Percentiles rank a stretch among this genome's conserved stretches.
phyloP scores from a whole-genome alignment of 331 rosid species.

The Arachis monticola region DNA sequence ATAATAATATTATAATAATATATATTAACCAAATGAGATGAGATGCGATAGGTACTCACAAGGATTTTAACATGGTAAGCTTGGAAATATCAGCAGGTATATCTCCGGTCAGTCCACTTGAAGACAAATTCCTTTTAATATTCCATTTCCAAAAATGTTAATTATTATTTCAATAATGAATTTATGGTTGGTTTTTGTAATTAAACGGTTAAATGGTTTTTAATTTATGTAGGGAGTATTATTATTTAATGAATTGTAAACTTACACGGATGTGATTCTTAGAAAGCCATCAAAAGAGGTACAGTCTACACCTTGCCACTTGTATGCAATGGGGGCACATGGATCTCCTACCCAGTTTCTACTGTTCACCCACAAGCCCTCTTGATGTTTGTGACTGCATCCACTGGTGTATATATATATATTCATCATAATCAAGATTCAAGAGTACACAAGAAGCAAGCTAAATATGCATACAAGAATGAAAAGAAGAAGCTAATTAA shows the following conservation, averaged over 20 bases:
- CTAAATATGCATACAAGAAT: too few relatives aligned
- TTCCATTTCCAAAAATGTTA: constrained; percentile 32
- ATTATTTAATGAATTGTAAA: background rate
- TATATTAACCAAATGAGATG: background rate
- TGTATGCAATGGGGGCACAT: constrained; percentile 47
- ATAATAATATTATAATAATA: too few relatives aligned
- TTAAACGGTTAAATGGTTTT: too few relatives aligned
- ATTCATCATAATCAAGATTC: too few relatives aligned
- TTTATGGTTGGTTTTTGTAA: background rate
- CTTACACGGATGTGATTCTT: constrained; percentile 55
- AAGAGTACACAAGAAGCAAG: too few relatives aligned
- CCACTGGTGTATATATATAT: constrained; percentile 36
- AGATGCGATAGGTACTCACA: constrained; percentile 42
- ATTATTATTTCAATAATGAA: background rate
- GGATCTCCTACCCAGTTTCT: constrained; percentile 77
- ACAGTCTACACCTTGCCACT: constrained; percentile 60
- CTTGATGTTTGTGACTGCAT: constrained; percentile 51
- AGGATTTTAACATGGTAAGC: constrained; percentile 43
- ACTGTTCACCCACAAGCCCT: constrained; percentile 30
- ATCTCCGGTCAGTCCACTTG: constrained; percentile 51
- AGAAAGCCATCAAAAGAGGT: constrained; percentile 31
- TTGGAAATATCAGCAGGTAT: constrained; percentile 41
- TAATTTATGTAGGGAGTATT: background rate
- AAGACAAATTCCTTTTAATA: constrained; percentile 50
- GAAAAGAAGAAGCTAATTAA: too few relatives aligned